phyloP scores from a whole-genome alignment of 176 grass and related monocot species.

The Avena sativa region DNA sequence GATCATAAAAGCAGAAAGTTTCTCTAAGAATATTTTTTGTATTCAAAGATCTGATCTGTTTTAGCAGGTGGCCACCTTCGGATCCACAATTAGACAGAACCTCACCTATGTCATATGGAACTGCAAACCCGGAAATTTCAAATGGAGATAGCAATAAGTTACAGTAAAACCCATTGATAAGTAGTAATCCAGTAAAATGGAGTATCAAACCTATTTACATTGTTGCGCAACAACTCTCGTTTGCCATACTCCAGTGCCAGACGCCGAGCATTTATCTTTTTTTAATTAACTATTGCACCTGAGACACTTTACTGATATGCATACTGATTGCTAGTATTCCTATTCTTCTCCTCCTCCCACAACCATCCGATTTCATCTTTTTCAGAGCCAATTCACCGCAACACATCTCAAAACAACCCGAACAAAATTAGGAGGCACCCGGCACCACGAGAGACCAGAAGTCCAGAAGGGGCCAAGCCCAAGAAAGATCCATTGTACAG shows the following conservation, averaged over 20 bases:
- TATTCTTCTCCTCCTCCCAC: not conserved
- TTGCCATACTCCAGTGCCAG: not conserved
- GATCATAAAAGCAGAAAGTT: not conserved
- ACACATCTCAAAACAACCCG: not conserved
- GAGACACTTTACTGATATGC: not conserved
- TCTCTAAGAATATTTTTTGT: not conserved
- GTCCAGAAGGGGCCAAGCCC: not conserved
- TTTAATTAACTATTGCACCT: not conserved
- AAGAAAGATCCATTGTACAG: conserved; percentile 2
- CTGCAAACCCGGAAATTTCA: not conserved
- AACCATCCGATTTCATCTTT: not conserved
- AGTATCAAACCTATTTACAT: not conserved
- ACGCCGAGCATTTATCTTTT: not conserved
- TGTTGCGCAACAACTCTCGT: not conserved
- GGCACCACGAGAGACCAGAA: not conserved
- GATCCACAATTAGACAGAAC: not conserved
- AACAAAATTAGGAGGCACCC: not conserved
- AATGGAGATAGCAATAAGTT: not conserved
- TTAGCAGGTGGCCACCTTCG: not conserved
- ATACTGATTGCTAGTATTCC: not conserved
- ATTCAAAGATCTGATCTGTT: conserved; percentile 2
- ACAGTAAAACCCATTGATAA: not conserved
- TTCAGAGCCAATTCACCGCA: not conserved
- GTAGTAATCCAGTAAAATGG: not conserved
- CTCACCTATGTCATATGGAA: conserved; percentile 4